Percentiles rank a stretch among this genome's conserved stretches.
Conservation (phyloP, 495 filamentous ascomycete species). For the Penicillium diatomitis region DNA sequence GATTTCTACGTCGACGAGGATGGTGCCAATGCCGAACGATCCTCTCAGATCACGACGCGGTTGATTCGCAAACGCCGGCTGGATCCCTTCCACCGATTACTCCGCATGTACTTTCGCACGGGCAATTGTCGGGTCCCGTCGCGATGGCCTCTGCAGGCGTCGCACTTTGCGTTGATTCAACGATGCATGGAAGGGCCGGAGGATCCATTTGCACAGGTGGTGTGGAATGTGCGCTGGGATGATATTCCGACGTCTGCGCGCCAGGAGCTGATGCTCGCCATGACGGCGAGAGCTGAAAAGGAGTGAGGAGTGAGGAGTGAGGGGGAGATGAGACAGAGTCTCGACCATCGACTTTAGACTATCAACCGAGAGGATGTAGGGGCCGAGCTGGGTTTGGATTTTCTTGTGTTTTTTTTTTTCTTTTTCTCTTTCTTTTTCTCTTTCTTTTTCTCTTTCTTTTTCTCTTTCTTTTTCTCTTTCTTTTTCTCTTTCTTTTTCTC, state of each 20-base stretch:
- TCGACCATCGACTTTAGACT: too few relatives aligned
- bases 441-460: too few relatives aligned
- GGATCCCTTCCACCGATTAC: slow-evolving; percentile 22
- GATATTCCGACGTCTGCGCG: slow-evolving; percentile 12
- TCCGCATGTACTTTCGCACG: slow-evolving; percentile 20
- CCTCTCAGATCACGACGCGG: slow-evolving; percentile 6
- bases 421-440: too few relatives aligned
- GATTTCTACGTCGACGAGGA: slow-evolving; percentile 32
- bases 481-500: too few relatives aligned
- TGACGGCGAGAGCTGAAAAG: slow-evolving; percentile 2
- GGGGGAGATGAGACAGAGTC: too few relatives aligned
- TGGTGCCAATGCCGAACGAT: slow-evolving; percentile 4
- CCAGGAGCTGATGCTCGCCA: slow-evolving; percentile 16
- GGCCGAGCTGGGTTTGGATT: too few relatives aligned
- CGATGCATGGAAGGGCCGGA: slow-evolving; percentile 16
- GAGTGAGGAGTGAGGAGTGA: too few relatives aligned
- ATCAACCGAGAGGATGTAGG: too few relatives aligned
- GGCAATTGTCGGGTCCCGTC: slow-evolving; percentile 22
- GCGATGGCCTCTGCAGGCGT: slow-evolving; percentile 22
- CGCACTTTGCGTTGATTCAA: slow-evolving; percentile 20
- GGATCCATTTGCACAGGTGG: slow-evolving; percentile 27
- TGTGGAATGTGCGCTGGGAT: slow-evolving; percentile 27
- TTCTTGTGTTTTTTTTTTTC: too few relatives aligned
- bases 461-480: too few relatives aligned
- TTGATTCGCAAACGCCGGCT: slow-evolving; percentile 28